phyloP scores from a whole-genome alignment of 2,329 filamentous ascomycete species.

The Polytolypa hystricis region DNA sequence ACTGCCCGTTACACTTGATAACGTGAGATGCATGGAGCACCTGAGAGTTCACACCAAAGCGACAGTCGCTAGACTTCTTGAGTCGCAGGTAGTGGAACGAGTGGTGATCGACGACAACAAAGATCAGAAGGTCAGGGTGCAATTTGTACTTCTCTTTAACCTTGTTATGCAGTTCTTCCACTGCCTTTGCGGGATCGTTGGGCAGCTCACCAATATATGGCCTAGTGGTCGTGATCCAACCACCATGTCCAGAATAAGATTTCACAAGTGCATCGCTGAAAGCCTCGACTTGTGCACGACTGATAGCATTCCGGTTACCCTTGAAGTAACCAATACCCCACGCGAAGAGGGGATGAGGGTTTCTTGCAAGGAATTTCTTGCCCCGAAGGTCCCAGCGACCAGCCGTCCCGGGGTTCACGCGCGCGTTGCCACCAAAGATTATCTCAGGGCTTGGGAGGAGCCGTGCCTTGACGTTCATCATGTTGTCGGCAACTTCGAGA shows the following conservation, averaged over 20 bases:
- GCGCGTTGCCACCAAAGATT: constrained; percentile 48
- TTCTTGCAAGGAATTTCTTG: constrained; percentile 62
- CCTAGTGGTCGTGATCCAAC: constrained; percentile 37
- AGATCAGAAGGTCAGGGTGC: constrained; percentile 66
- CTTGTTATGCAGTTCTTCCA: constrained; percentile 45
- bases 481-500: constrained; percentile 53
- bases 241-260: constrained; percentile 52
- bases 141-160: constrained; percentile 43
- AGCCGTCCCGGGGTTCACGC: constrained; percentile 48
- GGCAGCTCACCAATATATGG: constrained; percentile 36
- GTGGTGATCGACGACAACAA: constrained; percentile 63
- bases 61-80: constrained; percentile 82
- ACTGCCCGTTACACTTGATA: constrained; percentile 60
- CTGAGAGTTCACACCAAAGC: constrained; percentile 73
- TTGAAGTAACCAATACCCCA: constrained; percentile 68
- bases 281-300: constrained; percentile 34
- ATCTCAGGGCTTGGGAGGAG: constrained; percentile 62
- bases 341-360: constrained; percentile 49
- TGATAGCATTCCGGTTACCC: constrained; percentile 39
- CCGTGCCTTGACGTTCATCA: constrained; percentile 58
- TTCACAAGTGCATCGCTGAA: constrained; percentile 53
- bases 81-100: constrained; percentile 65
- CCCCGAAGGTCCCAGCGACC: constrained; percentile 84
- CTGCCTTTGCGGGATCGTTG: constrained; percentile 41
- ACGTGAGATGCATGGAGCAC: constrained; percentile 65